Evolutionary conservation across 2,329 filamentous ascomycete genomes (phyloP).

Genomic region (Aspergillus alliaceus): DNA sequence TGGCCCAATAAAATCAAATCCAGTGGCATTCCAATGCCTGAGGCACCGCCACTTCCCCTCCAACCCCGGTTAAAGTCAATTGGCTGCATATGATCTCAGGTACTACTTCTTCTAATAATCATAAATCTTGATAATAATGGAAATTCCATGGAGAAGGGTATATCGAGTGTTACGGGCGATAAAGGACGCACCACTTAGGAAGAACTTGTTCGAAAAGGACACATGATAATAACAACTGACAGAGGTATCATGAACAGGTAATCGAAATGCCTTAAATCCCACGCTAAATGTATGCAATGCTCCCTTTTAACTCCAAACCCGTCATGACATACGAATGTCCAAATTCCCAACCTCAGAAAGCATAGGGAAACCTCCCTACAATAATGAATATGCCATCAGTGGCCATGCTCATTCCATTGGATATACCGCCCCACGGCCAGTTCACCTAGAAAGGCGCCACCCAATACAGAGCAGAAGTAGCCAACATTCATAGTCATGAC

Average conservation of each 20-base stretch:
- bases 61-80: background rate
- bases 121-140: too few relatives aligned
- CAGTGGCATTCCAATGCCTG: too few relatives aligned
- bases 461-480: slow-evolving; percentile 79
- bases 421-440: slow-evolving; percentile 73
- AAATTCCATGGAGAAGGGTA: too few relatives aligned
- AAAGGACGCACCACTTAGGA: too few relatives aligned
- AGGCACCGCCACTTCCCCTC: background rate
- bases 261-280: background rate
- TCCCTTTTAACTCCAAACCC: background rate
- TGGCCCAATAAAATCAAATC: too few relatives aligned
- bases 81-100: background rate
- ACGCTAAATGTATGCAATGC: background rate
- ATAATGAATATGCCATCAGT: slow-evolving; percentile 15
- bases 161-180: too few relatives aligned
- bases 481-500: slow-evolving; percentile 89
- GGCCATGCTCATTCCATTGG: slow-evolving; percentile 34
- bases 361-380: background rate
- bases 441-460: slow-evolving; percentile 81
- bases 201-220: background rate
- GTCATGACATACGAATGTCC: background rate
- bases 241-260: background rate
- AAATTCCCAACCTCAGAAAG: background rate
- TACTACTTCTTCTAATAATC: too few relatives aligned
- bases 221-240: background rate